Evolutionary conservation across 176 grass and related monocot species (phyloP).

Genomic region (Rhynchospora breviuscula): DNA sequence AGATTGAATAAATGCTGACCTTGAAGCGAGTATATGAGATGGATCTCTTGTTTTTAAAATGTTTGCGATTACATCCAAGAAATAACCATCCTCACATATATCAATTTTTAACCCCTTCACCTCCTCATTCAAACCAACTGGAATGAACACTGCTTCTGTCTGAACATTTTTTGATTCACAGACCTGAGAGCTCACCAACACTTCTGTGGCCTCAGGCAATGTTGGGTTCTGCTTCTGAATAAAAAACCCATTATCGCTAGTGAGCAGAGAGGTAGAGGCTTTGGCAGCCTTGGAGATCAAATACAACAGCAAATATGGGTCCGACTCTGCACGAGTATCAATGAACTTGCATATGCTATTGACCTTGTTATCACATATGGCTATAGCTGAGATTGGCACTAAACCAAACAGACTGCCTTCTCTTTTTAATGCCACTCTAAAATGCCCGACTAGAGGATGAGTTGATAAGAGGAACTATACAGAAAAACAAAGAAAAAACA

Average conservation of each 20-base stretch:
- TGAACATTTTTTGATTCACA: slow-evolving; percentile 27
- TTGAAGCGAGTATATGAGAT: slow-evolving; percentile 69
- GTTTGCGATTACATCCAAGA: slow-evolving; percentile 67
- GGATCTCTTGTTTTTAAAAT: slow-evolving; percentile 51
- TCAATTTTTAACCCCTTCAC: slow-evolving; percentile 40
- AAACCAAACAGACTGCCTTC: slow-evolving; percentile 44
- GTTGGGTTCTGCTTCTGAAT: slow-evolving; percentile 48
- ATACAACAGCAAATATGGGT: slow-evolving; percentile 56
- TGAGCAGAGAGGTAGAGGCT: slow-evolving; percentile 41
- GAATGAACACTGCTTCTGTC: slow-evolving; percentile 53
- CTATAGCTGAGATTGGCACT: slow-evolving; percentile 56
- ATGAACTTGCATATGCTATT: slow-evolving; percentile 74
- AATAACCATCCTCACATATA: slow-evolving; percentile 53
- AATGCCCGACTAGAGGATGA: slow-evolving; percentile 77
- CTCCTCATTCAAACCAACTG: slow-evolving; percentile 50
- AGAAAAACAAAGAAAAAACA: slow-evolving; percentile 23
- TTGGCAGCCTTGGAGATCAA: slow-evolving; percentile 66
- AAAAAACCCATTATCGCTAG: slow-evolving; percentile 45
- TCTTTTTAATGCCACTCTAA: slow-evolving; percentile 55
- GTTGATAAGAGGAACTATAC: slow-evolving; percentile 64
- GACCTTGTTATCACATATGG: slow-evolving; percentile 67
- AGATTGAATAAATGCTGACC: slow-evolving; percentile 29
- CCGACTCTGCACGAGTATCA: slow-evolving; percentile 48
- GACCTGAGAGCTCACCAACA: slow-evolving; percentile 37
- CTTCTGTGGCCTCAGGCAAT: slow-evolving; percentile 42